Evolutionary conservation across 2,329 filamentous ascomycete species (phyloP).

Genomic region (Colletotrichum sp.): DNA sequence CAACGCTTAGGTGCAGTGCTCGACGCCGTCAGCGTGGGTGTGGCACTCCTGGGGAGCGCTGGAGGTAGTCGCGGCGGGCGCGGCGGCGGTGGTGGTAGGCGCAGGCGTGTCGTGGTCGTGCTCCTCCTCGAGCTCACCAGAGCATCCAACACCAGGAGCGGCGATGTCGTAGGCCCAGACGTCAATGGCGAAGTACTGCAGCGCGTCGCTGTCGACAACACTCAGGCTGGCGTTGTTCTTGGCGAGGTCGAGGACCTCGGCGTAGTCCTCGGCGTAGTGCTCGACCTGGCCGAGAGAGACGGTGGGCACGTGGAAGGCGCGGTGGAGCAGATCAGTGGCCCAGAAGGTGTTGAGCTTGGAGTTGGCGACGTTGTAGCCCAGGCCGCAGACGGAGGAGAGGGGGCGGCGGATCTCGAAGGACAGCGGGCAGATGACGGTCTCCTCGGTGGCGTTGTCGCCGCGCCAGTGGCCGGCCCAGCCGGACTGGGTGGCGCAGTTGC

Average conservation of each 20-base stretch:
- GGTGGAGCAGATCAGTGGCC: constrained; percentile 71
- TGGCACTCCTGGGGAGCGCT: constrained; percentile 56
- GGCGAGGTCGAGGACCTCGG: constrained; percentile 58
- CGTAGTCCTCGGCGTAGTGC: constrained; percentile 67
- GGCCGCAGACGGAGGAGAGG: constrained; percentile 64
- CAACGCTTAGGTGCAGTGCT: constrained; percentile 22
- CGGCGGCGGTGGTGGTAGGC: constrained; percentile 34
- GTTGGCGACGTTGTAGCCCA: constrained; percentile 66
- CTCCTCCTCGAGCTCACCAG: constrained; percentile 42
- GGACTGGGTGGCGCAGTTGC: constrained; percentile 62
- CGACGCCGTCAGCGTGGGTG: constrained; percentile 46
- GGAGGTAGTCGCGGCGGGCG: constrained; percentile 60
- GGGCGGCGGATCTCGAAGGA: constrained; percentile 64
- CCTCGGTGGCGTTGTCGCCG: constrained; percentile 65
- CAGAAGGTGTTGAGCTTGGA: constrained; percentile 66
- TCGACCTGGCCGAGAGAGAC: constrained; percentile 66
- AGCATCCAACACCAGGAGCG: constrained; percentile 66
- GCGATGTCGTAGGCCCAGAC: constrained; percentile 70
- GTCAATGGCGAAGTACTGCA: constrained; percentile 74
- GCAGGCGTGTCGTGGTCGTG: background rate
- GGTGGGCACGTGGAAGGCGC: constrained; percentile 66
- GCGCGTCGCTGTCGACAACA: constrained; percentile 62
- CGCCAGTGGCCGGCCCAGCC: constrained; percentile 72
- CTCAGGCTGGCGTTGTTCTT: constrained; percentile 49
- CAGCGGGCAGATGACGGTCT: constrained; percentile 73